A percentile compares a stretch with the other conserved stretches of the same genome.
Evolutionary conservation across 768 basidiomycete species (phyloP).

Genomic region (Baorangia bicolor): DNA sequence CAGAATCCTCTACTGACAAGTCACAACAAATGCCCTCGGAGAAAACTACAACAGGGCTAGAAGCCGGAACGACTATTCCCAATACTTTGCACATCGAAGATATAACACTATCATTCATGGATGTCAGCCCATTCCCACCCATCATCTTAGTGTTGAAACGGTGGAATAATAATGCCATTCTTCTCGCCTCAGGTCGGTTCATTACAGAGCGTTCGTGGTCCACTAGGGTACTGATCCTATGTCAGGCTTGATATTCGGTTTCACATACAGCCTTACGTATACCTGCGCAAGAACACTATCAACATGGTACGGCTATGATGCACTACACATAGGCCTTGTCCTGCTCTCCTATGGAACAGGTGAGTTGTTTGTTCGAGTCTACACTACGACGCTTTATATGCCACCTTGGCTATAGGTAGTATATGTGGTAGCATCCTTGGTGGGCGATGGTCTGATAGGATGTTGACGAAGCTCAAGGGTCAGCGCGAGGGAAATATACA

Average conservation of each 20-base stretch:
- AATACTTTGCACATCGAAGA: conserved; percentile 20
- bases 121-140: conserved; percentile 72
- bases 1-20: background rate
- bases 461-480: conserved; percentile 40
- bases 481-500: conserved; percentile 44
- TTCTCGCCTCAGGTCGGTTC: conserved; percentile 34
- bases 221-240: background rate
- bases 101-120: conserved; percentile 57
- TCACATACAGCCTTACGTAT: conserved; percentile 68
- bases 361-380: conserved; percentile 24
- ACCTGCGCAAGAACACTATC: conserved; percentile 72
- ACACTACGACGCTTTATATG: background rate
- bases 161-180: conserved; percentile 64
- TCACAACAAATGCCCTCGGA: conserved; percentile 8
- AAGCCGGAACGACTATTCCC: conserved; percentile 2
- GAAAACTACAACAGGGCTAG: background rate
- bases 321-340: conserved; percentile 74
- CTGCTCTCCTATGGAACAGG: conserved; percentile 75
- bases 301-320: conserved; percentile 59
- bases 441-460: conserved; percentile 55
- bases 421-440: conserved; percentile 56
- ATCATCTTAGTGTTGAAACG: conserved; percentile 56
- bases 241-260: conserved; percentile 70
- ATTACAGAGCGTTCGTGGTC: background rate
- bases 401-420: conserved; percentile 34